Conservation (phyloP, 305 asterid species). For the Fraxinus paxiana region DNA sequence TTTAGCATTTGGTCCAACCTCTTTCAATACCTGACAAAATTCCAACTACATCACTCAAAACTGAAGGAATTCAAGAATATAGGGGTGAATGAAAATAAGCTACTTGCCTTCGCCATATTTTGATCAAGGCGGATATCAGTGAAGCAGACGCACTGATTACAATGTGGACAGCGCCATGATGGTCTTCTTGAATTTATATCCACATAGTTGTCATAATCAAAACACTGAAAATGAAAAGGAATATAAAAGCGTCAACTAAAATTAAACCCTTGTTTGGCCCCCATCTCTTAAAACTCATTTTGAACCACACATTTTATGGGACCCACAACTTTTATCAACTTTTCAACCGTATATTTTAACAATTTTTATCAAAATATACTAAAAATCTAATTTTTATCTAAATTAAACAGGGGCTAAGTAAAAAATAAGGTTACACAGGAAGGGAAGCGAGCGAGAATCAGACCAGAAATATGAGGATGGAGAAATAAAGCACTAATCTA, state of each 20-base stretch:
- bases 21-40: constrained; percentile 64
- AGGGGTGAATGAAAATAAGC: constrained; percentile 12
- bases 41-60: constrained; percentile 17
- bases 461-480: constrained; percentile 2
- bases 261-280: neutral
- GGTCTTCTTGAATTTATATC: constrained; percentile 83
- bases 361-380: too few species aligned
- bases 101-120: constrained; percentile 81
- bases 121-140: constrained; percentile 80
- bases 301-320: too few species aligned
- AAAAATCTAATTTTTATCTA: too few species aligned
- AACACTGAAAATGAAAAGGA: constrained; percentile 52
- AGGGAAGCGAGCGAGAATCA: neutral
- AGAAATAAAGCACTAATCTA: neutral
- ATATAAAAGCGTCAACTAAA: neutral
- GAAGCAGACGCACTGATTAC: constrained; percentile 77
- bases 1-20: constrained; percentile 57
- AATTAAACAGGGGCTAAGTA: neutral
- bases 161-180: constrained; percentile 93
- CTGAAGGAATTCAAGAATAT: neutral
- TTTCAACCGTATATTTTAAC: too few species aligned
- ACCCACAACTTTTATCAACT: too few species aligned
- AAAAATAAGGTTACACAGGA: neutral
- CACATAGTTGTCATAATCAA: constrained; percentile 75
- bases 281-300: too few species aligned